Conservation (phyloP, 768 basidiomycete species). For the Epithele typhae region DNA sequence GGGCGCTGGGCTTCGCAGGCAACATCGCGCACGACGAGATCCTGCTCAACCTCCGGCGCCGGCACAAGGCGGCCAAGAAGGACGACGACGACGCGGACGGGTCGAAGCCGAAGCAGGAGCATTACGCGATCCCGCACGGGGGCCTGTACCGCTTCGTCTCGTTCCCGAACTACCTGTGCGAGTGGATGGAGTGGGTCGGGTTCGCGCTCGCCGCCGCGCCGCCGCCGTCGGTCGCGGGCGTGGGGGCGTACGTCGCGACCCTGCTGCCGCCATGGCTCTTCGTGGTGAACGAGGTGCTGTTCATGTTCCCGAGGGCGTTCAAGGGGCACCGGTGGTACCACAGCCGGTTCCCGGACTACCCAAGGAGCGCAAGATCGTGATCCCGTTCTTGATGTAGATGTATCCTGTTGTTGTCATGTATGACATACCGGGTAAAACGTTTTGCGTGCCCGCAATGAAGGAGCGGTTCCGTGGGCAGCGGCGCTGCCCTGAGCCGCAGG, state of each 20-base stretch:
- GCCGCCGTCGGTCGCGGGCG: constrained; percentile 29
- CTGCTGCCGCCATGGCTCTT: constrained; percentile 80
- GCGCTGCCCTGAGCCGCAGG: too few species aligned
- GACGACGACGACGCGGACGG: constrained; percentile 29
- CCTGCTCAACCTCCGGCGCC: constrained; percentile 74
- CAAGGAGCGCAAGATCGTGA: constrained; percentile 63
- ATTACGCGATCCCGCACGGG: constrained; percentile 81
- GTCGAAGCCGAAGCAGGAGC: constrained; percentile 35
- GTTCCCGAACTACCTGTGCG: constrained; percentile 92
- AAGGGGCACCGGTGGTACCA: constrained; percentile 88
- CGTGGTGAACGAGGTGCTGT: constrained; percentile 59
- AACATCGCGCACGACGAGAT: constrained; percentile 92
- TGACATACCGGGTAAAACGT: too few species aligned
- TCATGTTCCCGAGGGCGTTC: constrained; percentile 81
- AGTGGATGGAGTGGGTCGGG: constrained; percentile 93
- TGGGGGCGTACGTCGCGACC: constrained; percentile 32
- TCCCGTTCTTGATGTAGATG: constrained; percentile 70
- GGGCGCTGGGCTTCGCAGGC: constrained; percentile 67
- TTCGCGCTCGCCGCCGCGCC: constrained; percentile 76
- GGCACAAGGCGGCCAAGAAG: constrained; percentile 37
- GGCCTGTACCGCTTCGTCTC: constrained; percentile 74
- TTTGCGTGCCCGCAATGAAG: too few species aligned
- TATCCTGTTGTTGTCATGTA: too few species aligned
- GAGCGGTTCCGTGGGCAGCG: too few species aligned
- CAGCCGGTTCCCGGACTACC: constrained; percentile 72